Evolutionary conservation across 257 asterid genomes (phyloP), one percentile per base, ranked within the genome.

Genomic region (Coffea eugenioides): DNA sequence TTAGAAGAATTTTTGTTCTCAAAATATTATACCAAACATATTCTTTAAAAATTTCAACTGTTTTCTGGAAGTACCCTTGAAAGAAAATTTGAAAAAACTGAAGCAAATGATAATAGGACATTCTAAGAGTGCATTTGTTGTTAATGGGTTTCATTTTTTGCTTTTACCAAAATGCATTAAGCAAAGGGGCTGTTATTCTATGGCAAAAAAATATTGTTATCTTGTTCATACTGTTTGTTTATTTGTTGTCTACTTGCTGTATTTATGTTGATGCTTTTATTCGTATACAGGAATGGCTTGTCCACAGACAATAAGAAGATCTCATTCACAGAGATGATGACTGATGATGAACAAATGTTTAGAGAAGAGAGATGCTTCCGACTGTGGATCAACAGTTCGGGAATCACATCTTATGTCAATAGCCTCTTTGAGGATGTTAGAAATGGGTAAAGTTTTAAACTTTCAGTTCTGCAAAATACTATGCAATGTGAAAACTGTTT

Each of bases 331-430:
- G 98, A 93, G 89, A 95, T 95, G 98, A 94, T 94, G 97, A 89
- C 98, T 6, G 98, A 95, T 77, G 99, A 95, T 48, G 98, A 91
- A 83, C 86, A 82, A 77, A 92, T 93, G 81, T 92, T 98, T n/a
- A 88, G 99, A 89, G 99, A 95, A 85, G 98, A 95, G 87, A 93
- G 99, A 87, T 95, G 99, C 88, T 95, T 93, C 79, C 95, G 98
- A 57, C 88, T 95, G 75, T 95, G 99, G 99, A 93, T 95, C 90
- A 95, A 95, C 85, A 95, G 99, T 86, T 85, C 93, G 64, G 99
- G 99, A 77, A 95, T 91, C 76, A 62, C 73, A 81, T 85, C 98
- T 74, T 95, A 92, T 76, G 90, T 95, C 80, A 95, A 93, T 80
- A 95, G 93, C 87, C 87, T 95, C 83, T 95, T 95, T 78, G 99